Percentiles rank a stretch among this genome's conserved stretches.
These are phyloP conservation scores for Yamadazyma buinensis DNA, from an alignment of 1,139 yeast genomes.

Conservation along the genomic window DNA sequence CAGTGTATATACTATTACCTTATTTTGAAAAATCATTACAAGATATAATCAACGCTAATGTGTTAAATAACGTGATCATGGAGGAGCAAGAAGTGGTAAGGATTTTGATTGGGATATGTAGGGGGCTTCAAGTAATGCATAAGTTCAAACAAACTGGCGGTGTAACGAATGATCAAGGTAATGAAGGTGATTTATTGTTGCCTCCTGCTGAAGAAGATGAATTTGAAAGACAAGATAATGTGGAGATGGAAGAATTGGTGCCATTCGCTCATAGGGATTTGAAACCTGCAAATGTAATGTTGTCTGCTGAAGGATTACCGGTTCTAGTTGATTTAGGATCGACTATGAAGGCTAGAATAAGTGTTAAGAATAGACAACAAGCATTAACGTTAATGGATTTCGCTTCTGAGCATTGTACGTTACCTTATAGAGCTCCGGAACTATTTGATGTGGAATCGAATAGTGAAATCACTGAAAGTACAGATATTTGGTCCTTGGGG, in stretches of 20 bases:
- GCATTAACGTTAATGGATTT: conserved; percentile 76
- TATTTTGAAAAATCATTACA: conserved; percentile 71
- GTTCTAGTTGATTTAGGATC: conserved; percentile 86
- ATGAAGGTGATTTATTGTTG: conserved; percentile 32
- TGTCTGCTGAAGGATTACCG: conserved; percentile 68
- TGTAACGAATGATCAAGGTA: conserved; percentile 17
- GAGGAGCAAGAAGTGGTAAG: conserved; percentile 60
- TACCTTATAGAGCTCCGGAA: conserved; percentile 91
- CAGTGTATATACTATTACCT: conserved; percentile 76
- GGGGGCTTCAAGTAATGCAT: conserved; percentile 78
- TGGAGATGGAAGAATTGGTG: conserved; percentile 53
- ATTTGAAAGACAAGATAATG: conserved; percentile 15
- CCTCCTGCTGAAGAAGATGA: conserved; percentile 29
- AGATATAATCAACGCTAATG: conserved; percentile 64
- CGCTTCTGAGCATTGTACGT: conserved; percentile 82
- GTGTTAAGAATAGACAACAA: conserved; percentile 57
- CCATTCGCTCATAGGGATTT: conserved; percentile 86
- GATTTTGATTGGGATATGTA: conserved; percentile 63
- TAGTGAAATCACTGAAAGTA: conserved; percentile 59
- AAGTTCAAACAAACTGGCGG: conserved; percentile 40
- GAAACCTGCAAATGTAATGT: conserved; percentile 86
- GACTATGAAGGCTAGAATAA: conserved; percentile 59
- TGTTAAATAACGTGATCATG: conserved; percentile 50
- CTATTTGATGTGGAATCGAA: conserved; percentile 72
- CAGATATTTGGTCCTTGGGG: conserved; percentile 91